Conservation (phyloP, 371 early-diverging fungal species). For the Lichtheimia ramosa region DNA sequence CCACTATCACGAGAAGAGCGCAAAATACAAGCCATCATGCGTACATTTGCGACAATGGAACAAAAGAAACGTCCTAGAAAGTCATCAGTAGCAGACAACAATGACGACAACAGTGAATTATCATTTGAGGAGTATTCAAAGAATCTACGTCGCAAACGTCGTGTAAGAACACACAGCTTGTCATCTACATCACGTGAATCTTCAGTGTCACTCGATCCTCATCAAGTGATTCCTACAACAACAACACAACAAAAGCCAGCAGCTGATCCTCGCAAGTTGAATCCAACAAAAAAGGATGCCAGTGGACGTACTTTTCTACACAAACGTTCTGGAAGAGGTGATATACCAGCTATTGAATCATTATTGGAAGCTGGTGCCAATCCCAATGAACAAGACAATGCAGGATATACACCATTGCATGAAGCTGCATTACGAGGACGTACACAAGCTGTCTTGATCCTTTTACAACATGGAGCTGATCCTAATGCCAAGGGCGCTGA, state of each 20-base stretch:
- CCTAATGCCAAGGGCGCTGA: constrained; percentile 69
- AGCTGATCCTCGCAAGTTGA: constrained; percentile 18
- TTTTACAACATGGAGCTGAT: constrained; percentile 74
- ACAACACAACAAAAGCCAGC: constrained; percentile 5
- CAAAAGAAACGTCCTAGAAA: constrained; percentile 19
- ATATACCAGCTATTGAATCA: constrained; percentile 50
- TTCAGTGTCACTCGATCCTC: constrained; percentile 20
- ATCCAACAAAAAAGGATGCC: constrained; percentile 50
- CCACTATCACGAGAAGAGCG: constrained; percentile 68
- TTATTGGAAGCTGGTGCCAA: constrained; percentile 75
- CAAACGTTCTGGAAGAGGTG: constrained; percentile 55
- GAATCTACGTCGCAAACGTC: constrained; percentile 3
- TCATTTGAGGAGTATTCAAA: not conserved
- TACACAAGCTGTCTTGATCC: constrained; percentile 52
- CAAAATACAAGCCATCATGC: constrained; percentile 67
- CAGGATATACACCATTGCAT: constrained; percentile 78
- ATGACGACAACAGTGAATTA: constrained; percentile 17
- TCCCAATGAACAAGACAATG: constrained; percentile 69
- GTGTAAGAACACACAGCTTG: not conserved
- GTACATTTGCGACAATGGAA: constrained; percentile 48
- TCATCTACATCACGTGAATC: constrained; percentile 22
- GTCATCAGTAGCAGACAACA: constrained; percentile 25
- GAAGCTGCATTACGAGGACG: constrained; percentile 76
- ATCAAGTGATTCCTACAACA: constrained; percentile 2
- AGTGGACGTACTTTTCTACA: constrained; percentile 58